Evolutionary conservation across 768 basidiomycete genomes (phyloP).

Genomic region (Suillus clintonianus): DNA sequence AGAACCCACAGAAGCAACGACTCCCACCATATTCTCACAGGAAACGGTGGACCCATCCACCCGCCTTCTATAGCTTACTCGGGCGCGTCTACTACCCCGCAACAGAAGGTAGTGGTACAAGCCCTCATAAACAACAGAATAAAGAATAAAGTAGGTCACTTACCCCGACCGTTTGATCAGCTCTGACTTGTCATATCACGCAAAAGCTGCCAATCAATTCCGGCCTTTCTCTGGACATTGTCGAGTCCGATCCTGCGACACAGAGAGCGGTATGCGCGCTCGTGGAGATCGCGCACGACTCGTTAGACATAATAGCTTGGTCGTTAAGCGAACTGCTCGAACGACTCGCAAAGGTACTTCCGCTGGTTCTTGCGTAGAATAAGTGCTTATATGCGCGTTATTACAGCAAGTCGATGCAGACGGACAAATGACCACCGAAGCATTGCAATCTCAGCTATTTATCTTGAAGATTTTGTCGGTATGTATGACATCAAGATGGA

Average conservation of each 20-base stretch:
- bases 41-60: constrained; percentile 30
- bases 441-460: constrained; percentile 85
- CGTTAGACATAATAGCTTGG: constrained; percentile 79
- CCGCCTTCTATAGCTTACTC: constrained; percentile 40
- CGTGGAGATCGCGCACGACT: constrained; percentile 75
- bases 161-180: constrained; percentile 1
- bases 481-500: constrained; percentile 80
- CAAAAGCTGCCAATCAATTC: constrained; percentile 83
- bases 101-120: constrained; percentile 75
- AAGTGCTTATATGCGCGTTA: constrained; percentile 14
- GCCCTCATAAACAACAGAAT: constrained; percentile 72
- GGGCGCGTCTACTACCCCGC: constrained; percentile 50
- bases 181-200: neutral
- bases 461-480: constrained; percentile 79
- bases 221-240: constrained; percentile 66
- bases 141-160: constrained; percentile 67
- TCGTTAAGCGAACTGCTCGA: constrained; percentile 78
- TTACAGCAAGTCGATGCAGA: constrained; percentile 54
- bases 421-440: constrained; percentile 61
- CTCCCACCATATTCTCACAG: constrained; percentile 47
- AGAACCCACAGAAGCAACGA: constrained; percentile 66
- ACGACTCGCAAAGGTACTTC: constrained; percentile 68
- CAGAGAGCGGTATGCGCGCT: constrained; percentile 78
- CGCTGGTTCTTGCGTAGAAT: constrained; percentile 1
- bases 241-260: constrained; percentile 77